phyloP scores from a whole-genome alignment of 352 stramenopile species.

The Elongisporangium undulatum region DNA sequence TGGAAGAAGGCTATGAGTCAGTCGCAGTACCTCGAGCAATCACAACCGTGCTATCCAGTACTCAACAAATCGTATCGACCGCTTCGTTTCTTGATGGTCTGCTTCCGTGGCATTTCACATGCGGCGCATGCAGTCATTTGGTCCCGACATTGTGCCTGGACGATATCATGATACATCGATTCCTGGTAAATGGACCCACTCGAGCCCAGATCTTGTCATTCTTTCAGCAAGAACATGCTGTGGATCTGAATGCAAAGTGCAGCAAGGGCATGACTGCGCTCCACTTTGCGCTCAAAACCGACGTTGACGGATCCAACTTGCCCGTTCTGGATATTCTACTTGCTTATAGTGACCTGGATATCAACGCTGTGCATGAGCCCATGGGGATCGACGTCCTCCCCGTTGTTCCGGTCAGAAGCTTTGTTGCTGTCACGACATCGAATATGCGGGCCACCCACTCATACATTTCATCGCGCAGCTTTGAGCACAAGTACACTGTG shows the following conservation, averaged over 20 bases:
- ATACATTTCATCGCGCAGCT: conserved; percentile 39
- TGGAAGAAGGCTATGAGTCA: conserved; percentile 35
- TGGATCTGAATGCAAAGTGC: conserved; percentile 22
- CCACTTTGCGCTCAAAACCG: conserved; percentile 48
- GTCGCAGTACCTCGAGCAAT: conserved; percentile 30
- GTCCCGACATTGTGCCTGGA: conserved; percentile 33
- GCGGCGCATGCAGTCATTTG: conserved; percentile 41
- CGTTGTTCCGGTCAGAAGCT: conserved; percentile 23
- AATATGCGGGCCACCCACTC: conserved; percentile 20
- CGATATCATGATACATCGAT: conserved; percentile 33
- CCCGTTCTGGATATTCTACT: conserved; percentile 49
- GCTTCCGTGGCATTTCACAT: conserved; percentile 61
- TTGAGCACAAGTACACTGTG: conserved; percentile 49
- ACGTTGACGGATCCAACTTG: conserved; percentile 38
- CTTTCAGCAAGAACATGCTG: not conserved
- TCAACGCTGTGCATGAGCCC: conserved; percentile 63
- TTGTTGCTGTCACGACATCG: conserved; percentile 18
- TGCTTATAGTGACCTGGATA: conserved; percentile 4
- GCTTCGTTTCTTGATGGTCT: conserved; percentile 26
- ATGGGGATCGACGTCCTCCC: conserved; percentile 38
- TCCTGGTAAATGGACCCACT: conserved; percentile 31
- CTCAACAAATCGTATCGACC: conserved; percentile 25
- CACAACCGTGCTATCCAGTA: conserved; percentile 22
- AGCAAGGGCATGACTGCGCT: conserved; percentile 34
- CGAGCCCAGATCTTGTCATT: conserved; percentile 32